A percentile compares a stretch with the other conserved stretches of the same genome.
These are phyloP conservation scores for Lepidium africanum DNA, from an alignment of 345 rosid species.

Conservation along the genomic window DNA sequence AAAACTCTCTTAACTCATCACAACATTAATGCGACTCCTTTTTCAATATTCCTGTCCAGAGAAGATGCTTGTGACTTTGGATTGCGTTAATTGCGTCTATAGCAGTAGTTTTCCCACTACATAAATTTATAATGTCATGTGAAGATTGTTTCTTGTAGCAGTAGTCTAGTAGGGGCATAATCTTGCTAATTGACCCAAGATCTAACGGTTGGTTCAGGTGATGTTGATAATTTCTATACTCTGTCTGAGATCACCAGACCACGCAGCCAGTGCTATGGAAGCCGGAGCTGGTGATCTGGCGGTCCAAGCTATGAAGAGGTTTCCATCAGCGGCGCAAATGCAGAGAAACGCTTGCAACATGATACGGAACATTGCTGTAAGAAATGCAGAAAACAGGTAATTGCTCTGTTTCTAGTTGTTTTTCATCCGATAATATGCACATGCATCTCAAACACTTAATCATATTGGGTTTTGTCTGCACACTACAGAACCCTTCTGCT, in stretches of 20 bases:
- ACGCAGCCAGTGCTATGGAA: constrained; percentile 76
- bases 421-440: not conserved
- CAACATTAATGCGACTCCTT: not conserved
- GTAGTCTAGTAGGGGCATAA: not conserved
- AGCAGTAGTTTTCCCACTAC: not conserved
- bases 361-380: constrained; percentile 81
- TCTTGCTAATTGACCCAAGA: not conserved
- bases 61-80: not conserved
- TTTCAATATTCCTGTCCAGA: not conserved
- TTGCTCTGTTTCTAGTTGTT: not conserved
- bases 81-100: not conserved
- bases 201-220: constrained; percentile 39
- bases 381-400: constrained; percentile 87
- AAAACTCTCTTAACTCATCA: not conserved
- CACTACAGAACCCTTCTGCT: constrained; percentile 58
- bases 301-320: constrained; percentile 76
- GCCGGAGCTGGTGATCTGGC: constrained; percentile 94
- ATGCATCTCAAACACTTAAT: not conserved
- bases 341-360: constrained; percentile 75
- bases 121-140: not conserved
- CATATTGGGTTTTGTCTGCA: not conserved
- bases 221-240: constrained; percentile 66
- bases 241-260: constrained; percentile 82
- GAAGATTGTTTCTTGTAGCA: not conserved
- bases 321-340: constrained; percentile 59